Conservation (phyloP, 169 alveolate genomes). For the Babesia bigemina region DNA sequence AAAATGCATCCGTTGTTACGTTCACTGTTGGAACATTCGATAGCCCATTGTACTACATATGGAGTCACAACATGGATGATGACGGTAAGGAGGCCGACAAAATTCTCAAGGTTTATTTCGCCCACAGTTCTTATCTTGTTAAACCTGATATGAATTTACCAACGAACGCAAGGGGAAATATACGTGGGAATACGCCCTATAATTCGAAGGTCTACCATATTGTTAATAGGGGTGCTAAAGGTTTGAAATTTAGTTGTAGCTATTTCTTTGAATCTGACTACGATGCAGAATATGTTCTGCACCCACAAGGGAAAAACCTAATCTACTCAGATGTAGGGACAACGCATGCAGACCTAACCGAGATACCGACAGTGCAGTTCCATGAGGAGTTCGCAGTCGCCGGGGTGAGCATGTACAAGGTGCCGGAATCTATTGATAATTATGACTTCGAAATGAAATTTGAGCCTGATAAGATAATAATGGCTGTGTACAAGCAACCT, state of each 20-base stretch:
- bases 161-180: not conserved
- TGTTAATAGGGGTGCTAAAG: not conserved
- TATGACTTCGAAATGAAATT: conserved; percentile 29
- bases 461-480: conserved; percentile 14
- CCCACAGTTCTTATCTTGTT: not conserved
- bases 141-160: not conserved
- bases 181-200: not conserved
- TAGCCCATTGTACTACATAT: not conserved
- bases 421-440: conserved; percentile 19
- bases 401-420: conserved; percentile 47
- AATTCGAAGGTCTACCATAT: not conserved
- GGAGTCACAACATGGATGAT: not conserved
- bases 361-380: conserved; percentile 11
- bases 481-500: conserved; percentile 35
- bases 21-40: not conserved
- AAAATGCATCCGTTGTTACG: no score
- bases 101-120: conserved; percentile 3
- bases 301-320: conserved; percentile 33
- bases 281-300: not conserved
- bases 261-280: not conserved
- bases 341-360: conserved; percentile 3
- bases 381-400: conserved; percentile 33
- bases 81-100: not conserved
- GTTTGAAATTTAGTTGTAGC: not conserved
- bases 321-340: not conserved